Evolutionary conservation across 129 eudicot genomes (phyloP).

Genomic region (Helianthus annuus): DNA sequence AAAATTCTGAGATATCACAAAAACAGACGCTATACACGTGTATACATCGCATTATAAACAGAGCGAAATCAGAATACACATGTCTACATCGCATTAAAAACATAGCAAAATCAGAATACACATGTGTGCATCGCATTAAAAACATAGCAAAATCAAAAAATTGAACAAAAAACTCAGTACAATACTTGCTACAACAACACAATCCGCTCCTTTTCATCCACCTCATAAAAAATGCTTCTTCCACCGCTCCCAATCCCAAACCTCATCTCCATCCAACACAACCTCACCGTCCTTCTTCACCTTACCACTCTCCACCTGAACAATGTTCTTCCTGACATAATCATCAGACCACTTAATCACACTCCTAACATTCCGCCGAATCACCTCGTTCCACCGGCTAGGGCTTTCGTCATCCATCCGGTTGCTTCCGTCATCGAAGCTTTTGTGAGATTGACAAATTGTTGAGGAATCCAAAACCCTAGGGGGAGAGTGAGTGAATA

Average conservation of each 20-base stretch:
- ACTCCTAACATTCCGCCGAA: constrained; percentile 49
- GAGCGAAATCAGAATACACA: too few species aligned
- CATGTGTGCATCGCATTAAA: too few species aligned
- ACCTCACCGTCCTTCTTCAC: constrained; percentile 4
- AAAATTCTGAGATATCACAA: too few species aligned
- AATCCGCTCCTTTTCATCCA: constrained; percentile 77
- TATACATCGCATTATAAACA: too few species aligned
- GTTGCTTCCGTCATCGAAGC: too few species aligned
- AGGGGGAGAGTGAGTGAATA: constrained; percentile 27
- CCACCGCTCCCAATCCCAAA: constrained; percentile 89
- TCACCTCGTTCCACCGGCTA: constrained; percentile 54
- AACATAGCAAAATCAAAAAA: too few species aligned
- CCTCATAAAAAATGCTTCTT: constrained; percentile 64
- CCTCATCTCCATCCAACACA: constrained; percentile 21
- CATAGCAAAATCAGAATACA: too few species aligned
- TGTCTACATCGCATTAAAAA: too few species aligned
- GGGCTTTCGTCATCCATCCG: constrained; percentile 26
- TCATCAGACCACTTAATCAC: constrained; percentile 54
- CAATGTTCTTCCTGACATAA: constrained; percentile 10
- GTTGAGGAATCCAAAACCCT: constrained; percentile 32
- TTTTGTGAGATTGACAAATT: constrained; percentile 50
- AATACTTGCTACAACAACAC: constrained; percentile 69
- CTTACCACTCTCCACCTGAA: constrained; percentile 16
- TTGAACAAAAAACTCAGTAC: too few species aligned
- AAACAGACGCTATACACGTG: too few species aligned